Evolutionary conservation across 2,329 filamentous ascomycete species (phyloP).

Genomic region (Colletotrichum cuscutae): DNA sequence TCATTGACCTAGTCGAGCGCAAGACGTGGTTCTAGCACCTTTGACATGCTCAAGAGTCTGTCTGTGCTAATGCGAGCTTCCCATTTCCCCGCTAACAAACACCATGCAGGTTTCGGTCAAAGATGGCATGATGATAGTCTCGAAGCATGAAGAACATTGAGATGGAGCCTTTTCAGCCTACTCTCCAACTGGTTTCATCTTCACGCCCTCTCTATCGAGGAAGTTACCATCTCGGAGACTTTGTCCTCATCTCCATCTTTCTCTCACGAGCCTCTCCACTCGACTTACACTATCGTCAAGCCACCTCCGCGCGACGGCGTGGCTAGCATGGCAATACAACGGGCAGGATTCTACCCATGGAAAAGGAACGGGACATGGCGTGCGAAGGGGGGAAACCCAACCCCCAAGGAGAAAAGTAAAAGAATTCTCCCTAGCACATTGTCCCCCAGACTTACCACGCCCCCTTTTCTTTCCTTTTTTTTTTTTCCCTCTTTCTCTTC

Average conservation of each 20-base stretch:
- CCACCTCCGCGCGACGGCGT: not conserved
- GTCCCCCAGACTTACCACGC: too few species aligned
- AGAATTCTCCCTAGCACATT: conserved; percentile 24
- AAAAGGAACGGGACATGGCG: not conserved
- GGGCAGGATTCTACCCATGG: not conserved
- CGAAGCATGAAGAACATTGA: not conserved
- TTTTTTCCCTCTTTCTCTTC: not conserved
- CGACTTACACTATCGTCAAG: not conserved
- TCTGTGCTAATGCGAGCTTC: not conserved
- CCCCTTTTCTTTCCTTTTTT: too few species aligned
- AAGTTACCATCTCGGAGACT: not conserved
- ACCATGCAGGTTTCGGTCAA: not conserved
- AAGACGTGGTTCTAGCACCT: not conserved
- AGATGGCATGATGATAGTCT: not conserved
- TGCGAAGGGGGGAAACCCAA: not conserved
- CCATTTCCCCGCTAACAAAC: not conserved
- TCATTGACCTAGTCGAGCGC: not conserved
- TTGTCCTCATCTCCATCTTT: not conserved
- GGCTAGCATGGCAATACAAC: not conserved
- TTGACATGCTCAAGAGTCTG: not conserved
- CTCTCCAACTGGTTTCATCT: not conserved
- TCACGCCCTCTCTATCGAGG: not conserved
- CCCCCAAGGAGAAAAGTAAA: not conserved
- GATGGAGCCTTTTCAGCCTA: too few species aligned
- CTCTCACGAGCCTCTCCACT: not conserved